phyloP scores from a whole-genome alignment of 495 filamentous ascomycete species.

The Penicillium waksmanii region DNA sequence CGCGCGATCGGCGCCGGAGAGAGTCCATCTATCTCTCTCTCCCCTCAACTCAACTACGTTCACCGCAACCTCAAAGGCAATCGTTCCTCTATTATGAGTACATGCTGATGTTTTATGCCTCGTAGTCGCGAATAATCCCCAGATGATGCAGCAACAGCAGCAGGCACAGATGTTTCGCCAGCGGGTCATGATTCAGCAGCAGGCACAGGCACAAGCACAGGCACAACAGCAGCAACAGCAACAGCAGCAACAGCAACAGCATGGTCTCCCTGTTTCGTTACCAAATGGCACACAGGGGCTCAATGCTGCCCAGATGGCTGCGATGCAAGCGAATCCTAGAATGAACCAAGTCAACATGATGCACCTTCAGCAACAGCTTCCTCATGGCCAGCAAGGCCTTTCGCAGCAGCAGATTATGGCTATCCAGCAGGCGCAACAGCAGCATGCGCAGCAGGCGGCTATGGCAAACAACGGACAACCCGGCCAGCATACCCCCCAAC shows the following conservation, averaged over 20 bases:
- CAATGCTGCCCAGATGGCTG: conserved; percentile 57
- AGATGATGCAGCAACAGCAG: conserved; percentile 51
- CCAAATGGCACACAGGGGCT: conserved; percentile 64
- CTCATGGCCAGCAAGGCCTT: conserved; percentile 55
- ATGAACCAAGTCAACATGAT: conserved; percentile 50
- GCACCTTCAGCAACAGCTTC: conserved; percentile 54
- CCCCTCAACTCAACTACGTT: not conserved
- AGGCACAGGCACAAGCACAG: conserved; percentile 41
- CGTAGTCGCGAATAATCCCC: conserved; percentile 49
- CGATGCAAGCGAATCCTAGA: conserved; percentile 54
- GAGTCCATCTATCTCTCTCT: not conserved
- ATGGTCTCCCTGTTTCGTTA: conserved; percentile 56
- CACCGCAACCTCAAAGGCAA: not conserved
- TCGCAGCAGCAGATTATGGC: conserved; percentile 55
- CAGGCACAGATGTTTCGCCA: conserved; percentile 31
- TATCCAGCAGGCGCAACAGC: conserved; percentile 44
- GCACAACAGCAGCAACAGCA: conserved; percentile 41
- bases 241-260: conserved; percentile 47
- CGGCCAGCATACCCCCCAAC: conserved; percentile 53
- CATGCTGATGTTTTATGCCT: conserved; percentile 20
- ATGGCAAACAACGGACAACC: conserved; percentile 47
- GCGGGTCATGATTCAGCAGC: conserved; percentile 21
- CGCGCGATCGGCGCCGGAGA: not conserved
- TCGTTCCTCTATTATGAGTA: conserved; percentile 14
- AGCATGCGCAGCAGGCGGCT: conserved; percentile 41